phyloP scores from a whole-genome alignment of 2,329 filamentous ascomycete species.

The Didymella pinodella region DNA sequence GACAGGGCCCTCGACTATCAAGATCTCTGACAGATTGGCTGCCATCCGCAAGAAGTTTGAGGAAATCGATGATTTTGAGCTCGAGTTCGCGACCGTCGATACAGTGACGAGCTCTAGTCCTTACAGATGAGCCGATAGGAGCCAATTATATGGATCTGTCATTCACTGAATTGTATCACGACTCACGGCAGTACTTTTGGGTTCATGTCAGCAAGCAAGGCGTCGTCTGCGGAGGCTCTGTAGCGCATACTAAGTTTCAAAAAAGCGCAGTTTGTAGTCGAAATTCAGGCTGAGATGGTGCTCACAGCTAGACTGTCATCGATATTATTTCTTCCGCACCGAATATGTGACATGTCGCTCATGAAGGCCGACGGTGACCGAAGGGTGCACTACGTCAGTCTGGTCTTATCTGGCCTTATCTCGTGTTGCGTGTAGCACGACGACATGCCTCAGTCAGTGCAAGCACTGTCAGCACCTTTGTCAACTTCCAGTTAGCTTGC shows the following conservation, averaged over 20 bases:
- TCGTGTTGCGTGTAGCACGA: slow-evolving; percentile 10
- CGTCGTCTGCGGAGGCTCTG: not conserved
- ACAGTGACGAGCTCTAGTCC: slow-evolving; percentile 52
- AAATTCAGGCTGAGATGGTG: not conserved
- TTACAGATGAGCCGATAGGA: slow-evolving; percentile 38
- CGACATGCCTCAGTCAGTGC: slow-evolving; percentile 5
- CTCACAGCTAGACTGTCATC: slow-evolving; percentile 1
- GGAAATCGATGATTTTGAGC: slow-evolving; percentile 59
- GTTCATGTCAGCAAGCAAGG: slow-evolving; percentile 10
- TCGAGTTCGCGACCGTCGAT: slow-evolving; percentile 60
- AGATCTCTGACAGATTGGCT: slow-evolving; percentile 49
- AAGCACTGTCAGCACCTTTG: not conserved
- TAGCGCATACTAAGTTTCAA: not conserved
- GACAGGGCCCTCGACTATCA: slow-evolving; percentile 39
- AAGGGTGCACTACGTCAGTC: slow-evolving; percentile 19
- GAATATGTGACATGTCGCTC: not conserved
- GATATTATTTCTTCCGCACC: fast-evolving
- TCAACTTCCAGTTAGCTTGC: not conserved
- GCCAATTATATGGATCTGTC: not conserved
- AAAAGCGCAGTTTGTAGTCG: not conserved
- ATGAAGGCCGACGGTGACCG: slow-evolving; percentile 4
- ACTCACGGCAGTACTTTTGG: not conserved
- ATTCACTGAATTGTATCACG: not conserved
- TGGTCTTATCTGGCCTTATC: slow-evolving; percentile 39
- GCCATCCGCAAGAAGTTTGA: slow-evolving; percentile 58